Conservation (phyloP, 805 yeast species). For the Suhomyces emberorum region DNA sequence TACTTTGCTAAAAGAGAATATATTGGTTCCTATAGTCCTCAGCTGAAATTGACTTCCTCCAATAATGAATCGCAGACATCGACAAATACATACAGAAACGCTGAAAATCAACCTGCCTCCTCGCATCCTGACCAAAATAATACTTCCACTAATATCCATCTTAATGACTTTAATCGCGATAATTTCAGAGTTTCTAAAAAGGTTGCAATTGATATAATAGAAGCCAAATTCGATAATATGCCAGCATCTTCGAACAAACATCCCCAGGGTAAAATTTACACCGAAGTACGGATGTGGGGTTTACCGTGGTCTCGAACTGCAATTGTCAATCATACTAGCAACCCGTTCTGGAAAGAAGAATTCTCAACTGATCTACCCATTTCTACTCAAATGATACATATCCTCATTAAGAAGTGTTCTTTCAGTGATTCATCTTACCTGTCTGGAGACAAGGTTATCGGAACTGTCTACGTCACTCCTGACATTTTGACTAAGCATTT, state of each 20-base stretch:
- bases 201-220: constrained; percentile 57
- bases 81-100: constrained; percentile 1
- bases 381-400: constrained; percentile 49
- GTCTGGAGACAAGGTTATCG: constrained; percentile 42
- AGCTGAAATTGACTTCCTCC: constrained; percentile 1
- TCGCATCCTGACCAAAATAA: constrained; percentile 3
- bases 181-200: constrained; percentile 51
- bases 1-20: constrained; percentile 63
- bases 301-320: constrained; percentile 79
- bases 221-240: constrained; percentile 50
- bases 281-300: constrained; percentile 72
- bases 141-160: background rate
- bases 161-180: constrained; percentile 16
- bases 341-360: constrained; percentile 84
- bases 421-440: constrained; percentile 20
- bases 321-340: constrained; percentile 42
- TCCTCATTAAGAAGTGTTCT: constrained; percentile 40
- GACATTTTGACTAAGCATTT: constrained; percentile 42
- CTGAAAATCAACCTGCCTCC: background rate
- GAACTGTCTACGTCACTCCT: constrained; percentile 53
- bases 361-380: constrained; percentile 61
- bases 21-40: constrained; percentile 27
- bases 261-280: constrained; percentile 44
- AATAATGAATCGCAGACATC: background rate
- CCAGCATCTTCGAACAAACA: constrained; percentile 1